These are phyloP conservation scores for Dactylonectria macrodidyma DNA, from an alignment of 2,329 filamentous ascomycete species.

Conservation along the genomic window DNA sequence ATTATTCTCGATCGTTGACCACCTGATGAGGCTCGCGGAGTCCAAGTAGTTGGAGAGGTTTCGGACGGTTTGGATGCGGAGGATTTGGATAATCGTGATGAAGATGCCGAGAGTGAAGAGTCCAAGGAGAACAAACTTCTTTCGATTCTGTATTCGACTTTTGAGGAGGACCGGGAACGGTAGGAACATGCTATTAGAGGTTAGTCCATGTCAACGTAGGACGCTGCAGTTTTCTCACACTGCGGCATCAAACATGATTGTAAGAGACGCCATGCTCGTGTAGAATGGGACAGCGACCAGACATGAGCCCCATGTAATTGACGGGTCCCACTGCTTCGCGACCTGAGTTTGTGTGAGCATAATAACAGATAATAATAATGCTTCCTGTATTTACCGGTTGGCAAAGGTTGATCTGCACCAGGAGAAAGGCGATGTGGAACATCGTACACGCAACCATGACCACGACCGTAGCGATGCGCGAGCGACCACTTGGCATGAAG, in stretches of 20 bases:
- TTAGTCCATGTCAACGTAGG: not conserved
- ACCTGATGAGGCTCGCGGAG: constrained; percentile 58
- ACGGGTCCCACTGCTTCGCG: constrained; percentile 59
- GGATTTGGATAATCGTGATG: constrained; percentile 65
- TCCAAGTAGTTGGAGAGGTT: constrained; percentile 61
- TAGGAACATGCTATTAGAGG: constrained; percentile 53
- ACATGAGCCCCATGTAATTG: constrained; percentile 55
- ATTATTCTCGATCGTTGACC: constrained; percentile 63
- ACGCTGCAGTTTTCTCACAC: constrained; percentile 51
- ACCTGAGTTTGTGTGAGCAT: not conserved
- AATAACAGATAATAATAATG: too few species aligned
- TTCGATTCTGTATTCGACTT: constrained; percentile 55
- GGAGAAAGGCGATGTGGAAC: constrained; percentile 57
- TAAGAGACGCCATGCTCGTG: constrained; percentile 57
- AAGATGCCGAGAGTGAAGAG: constrained; percentile 66
- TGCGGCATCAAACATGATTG: constrained; percentile 58
- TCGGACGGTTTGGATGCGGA: constrained; percentile 65
- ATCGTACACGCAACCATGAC: constrained; percentile 54
- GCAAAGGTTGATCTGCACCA: constrained; percentile 55
- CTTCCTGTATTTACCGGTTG: constrained; percentile 48
- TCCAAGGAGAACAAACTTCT: constrained; percentile 58
- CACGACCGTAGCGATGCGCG: constrained; percentile 49
- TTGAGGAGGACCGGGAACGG: constrained; percentile 58
- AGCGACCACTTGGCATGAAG: constrained; percentile 58
- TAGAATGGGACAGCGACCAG: constrained; percentile 59